Conservation (phyloP, 2,329 filamentous ascomycete species). For the Fonsecaea monophora region DNA sequence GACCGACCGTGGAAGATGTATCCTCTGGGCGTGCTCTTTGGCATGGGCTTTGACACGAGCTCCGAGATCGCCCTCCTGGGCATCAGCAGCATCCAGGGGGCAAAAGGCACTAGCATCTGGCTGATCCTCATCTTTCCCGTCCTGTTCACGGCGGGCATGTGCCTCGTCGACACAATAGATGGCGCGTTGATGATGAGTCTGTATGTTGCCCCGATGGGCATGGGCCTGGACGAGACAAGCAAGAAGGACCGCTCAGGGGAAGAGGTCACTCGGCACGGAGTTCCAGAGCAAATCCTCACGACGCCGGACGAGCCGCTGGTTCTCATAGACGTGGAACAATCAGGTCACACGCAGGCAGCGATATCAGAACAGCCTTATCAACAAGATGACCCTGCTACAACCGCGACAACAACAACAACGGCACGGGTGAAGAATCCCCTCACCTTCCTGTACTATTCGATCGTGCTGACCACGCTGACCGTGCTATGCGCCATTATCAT, state of each 20-base stretch:
- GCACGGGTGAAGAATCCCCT: conserved; percentile 78
- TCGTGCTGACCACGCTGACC: conserved; percentile 82
- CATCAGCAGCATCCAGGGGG: conserved; percentile 85
- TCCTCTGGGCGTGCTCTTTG: conserved; percentile 84
- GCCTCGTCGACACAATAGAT: conserved; percentile 88
- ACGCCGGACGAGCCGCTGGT: conserved; percentile 14
- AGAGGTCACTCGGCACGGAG: not conserved
- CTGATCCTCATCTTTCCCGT: conserved; percentile 89
- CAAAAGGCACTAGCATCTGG: conserved; percentile 88
- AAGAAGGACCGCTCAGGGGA: conserved; percentile 1
- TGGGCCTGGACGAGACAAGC: conserved; percentile 38
- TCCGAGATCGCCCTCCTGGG: conserved; percentile 92
- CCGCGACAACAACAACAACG: conserved; percentile 26
- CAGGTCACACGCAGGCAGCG: not conserved
- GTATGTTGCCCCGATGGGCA: conserved; percentile 68
- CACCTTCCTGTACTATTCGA: conserved; percentile 93
- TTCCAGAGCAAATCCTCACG: conserved; percentile 10
- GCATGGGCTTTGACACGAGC: conserved; percentile 92
- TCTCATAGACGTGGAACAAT: conserved; percentile 24
- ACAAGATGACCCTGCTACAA: conserved; percentile 1
- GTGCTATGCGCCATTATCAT: conserved; percentile 85
- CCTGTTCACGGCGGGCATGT: conserved; percentile 96
- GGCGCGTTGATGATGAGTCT: conserved; percentile 94
- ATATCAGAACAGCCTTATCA: conserved; percentile 12
- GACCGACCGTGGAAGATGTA: conserved; percentile 89